These are phyloP conservation scores for Mycena leptocephala DNA, from an alignment of 768 basidiomycete genomes.

Conservation along the genomic window DNA sequence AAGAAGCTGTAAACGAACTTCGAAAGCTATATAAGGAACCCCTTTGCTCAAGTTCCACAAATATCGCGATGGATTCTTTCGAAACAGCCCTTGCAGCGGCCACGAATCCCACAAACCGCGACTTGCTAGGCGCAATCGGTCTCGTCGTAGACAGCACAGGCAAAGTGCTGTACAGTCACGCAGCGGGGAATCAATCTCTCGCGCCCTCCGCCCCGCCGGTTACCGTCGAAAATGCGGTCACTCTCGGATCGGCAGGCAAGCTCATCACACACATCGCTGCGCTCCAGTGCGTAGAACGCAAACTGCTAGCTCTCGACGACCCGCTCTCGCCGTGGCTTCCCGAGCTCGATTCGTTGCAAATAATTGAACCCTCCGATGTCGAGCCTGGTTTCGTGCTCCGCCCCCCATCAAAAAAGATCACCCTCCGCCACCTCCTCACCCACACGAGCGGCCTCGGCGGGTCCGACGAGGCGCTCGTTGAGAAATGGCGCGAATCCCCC, in stretches of 20 bases:
- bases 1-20: no score
- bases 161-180: no score
- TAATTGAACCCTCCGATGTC: not conserved
- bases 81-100: slow-evolving; percentile 17
- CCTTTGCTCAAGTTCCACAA: no score
- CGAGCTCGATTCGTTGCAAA: slow-evolving; percentile 14
- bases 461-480: slow-evolving; percentile 12
- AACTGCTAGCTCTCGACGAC: slow-evolving; percentile 18
- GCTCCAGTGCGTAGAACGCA: slow-evolving; percentile 29
- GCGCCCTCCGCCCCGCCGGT: slow-evolving; percentile 5
- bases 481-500: slow-evolving; percentile 16
- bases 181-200: no score
- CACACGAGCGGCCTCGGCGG: slow-evolving; percentile 26
- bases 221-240: slow-evolving; percentile 2
- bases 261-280: slow-evolving; percentile 32
- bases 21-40: no score
- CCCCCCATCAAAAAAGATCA: not conserved
- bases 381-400: slow-evolving; percentile 21
- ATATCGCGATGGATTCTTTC: slow-evolving; percentile 28
- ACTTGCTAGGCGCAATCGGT: slow-evolving; percentile 21
- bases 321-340: slow-evolving; percentile 11
- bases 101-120: slow-evolving; percentile 1
- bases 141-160: no score
- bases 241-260: slow-evolving; percentile 29
- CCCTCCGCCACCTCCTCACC: no score